phyloP scores from a whole-genome alignment of 768 basidiomycete species.

The Boletus rufocinnamomeus region DNA sequence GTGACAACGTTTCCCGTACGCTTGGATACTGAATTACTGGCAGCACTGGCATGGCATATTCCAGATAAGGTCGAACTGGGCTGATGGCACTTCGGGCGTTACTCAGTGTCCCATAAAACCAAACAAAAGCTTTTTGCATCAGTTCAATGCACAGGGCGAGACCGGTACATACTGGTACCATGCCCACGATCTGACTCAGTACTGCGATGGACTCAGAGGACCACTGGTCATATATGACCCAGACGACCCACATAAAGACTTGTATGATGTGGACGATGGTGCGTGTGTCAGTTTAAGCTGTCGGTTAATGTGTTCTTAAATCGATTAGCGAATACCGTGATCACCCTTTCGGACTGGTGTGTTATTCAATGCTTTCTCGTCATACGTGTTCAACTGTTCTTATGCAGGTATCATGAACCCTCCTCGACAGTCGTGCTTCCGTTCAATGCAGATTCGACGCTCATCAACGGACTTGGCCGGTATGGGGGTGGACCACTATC shows the following conservation, averaged over 20 bases:
- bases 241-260: conserved; percentile 36
- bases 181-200: conserved; percentile 40
- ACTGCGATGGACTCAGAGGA: conserved; percentile 33
- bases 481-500: conserved; percentile 35
- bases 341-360: conserved; percentile 41
- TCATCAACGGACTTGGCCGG: conserved; percentile 45
- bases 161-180: conserved; percentile 40
- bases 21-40: not conserved
- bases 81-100: conserved; percentile 45
- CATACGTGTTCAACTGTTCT: conserved; percentile 29
- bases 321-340: conserved; percentile 39
- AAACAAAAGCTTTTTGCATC: conserved; percentile 23
- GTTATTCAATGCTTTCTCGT: conserved; percentile 4
- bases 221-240: conserved; percentile 45
- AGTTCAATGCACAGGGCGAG: conserved; percentile 25
- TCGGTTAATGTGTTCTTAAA: not conserved
- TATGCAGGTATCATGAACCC: conserved; percentile 18
- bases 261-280: conserved; percentile 51
- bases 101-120: conserved; percentile 36
- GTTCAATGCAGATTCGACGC: conserved; percentile 30
- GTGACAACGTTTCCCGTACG: not conserved
- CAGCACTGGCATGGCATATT: conserved; percentile 61
- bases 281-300: not conserved
- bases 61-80: conserved; percentile 44
- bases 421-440: conserved; percentile 15